phyloP scores from a whole-genome alignment of 805 yeast species.

The Candida morakotiae region DNA sequence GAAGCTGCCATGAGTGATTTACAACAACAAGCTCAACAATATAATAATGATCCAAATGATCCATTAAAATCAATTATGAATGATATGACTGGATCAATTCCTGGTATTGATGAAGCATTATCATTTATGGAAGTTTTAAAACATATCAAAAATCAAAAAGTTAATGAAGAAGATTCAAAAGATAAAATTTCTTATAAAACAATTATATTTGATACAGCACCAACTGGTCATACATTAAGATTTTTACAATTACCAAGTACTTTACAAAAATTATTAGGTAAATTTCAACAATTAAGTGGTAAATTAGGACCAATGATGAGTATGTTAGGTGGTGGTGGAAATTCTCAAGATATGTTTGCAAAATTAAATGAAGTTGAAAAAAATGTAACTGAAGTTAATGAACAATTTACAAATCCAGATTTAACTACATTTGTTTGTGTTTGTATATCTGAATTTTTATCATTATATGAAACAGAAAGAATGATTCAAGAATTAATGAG shows the following conservation, averaged over 20 bases:
- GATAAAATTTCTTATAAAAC: conserved; percentile 56
- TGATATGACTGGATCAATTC: conserved; percentile 91
- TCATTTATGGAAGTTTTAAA: conserved; percentile 97
- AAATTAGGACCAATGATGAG: conserved; percentile 88
- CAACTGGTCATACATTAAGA: conserved; percentile 97
- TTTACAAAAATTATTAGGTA: conserved; percentile 78
- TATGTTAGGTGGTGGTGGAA: conserved; percentile 65
- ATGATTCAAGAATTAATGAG: conserved; percentile 94
- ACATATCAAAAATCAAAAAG: conserved; percentile 77
- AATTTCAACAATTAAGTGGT: conserved; percentile 81
- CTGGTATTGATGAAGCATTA: conserved; percentile 97
- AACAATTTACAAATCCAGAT: conserved; percentile 94
- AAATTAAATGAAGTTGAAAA: conserved; percentile 79
- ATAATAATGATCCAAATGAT: conserved; percentile 53
- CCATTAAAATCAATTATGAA: conserved; percentile 74
- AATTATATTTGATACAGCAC: conserved; percentile 98
- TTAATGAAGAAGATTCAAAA: conserved; percentile 16
- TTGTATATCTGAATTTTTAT: conserved; percentile 94
- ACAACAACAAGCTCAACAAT: conserved; percentile 53
- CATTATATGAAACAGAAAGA: conserved; percentile 95
- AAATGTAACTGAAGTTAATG: conserved; percentile 82
- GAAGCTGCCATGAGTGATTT: conserved; percentile 89
- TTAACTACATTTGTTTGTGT: conserved; percentile 94
- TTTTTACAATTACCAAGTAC: conserved; percentile 94
- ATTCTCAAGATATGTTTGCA: conserved; percentile 65